Conservation (phyloP, 164 flowering plant genomes). For the Buxus sempervirens region DNA sequence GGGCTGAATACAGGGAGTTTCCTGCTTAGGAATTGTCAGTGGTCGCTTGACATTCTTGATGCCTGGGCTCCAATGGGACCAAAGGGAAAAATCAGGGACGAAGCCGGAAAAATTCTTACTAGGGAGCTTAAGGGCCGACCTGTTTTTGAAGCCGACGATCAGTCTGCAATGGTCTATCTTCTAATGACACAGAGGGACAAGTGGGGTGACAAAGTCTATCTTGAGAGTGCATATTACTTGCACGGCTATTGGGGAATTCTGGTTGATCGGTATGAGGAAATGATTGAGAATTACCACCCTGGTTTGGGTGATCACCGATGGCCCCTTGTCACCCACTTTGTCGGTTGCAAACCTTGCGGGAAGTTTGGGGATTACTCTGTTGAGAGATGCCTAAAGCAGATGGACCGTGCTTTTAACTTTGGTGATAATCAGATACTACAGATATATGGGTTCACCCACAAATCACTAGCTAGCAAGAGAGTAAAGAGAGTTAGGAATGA, state of each 20-base stretch:
- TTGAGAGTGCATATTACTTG: slow-evolving; percentile 58
- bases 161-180: slow-evolving; percentile 75
- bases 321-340: slow-evolving; percentile 83
- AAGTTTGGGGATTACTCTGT: slow-evolving; percentile 74
- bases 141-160: slow-evolving; percentile 75
- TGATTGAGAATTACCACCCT: slow-evolving; percentile 73
- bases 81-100: slow-evolving; percentile 55
- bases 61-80: slow-evolving; percentile 85
- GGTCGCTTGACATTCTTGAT: slow-evolving; percentile 68
- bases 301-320: slow-evolving; percentile 78
- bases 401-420: slow-evolving; percentile 77
- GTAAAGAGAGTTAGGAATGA: slow-evolving; percentile 63
- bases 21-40: slow-evolving; percentile 62
- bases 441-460: slow-evolving; percentile 70
- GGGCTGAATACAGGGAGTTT: slow-evolving; percentile 82
- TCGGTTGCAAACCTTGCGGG: slow-evolving; percentile 81
- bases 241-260: slow-evolving; percentile 84
- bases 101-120: slow-evolving; percentile 61
- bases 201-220: slow-evolving; percentile 77
- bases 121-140: slow-evolving; percentile 62
- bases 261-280: slow-evolving; percentile 72
- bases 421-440: slow-evolving; percentile 78
- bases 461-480: slow-evolving; percentile 51
- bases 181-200: slow-evolving; percentile 48
- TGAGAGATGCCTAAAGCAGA: slow-evolving; percentile 77